Evolutionary conservation across 768 basidiomycete species (phyloP).

Genomic region (Tricholoma sp.): DNA sequence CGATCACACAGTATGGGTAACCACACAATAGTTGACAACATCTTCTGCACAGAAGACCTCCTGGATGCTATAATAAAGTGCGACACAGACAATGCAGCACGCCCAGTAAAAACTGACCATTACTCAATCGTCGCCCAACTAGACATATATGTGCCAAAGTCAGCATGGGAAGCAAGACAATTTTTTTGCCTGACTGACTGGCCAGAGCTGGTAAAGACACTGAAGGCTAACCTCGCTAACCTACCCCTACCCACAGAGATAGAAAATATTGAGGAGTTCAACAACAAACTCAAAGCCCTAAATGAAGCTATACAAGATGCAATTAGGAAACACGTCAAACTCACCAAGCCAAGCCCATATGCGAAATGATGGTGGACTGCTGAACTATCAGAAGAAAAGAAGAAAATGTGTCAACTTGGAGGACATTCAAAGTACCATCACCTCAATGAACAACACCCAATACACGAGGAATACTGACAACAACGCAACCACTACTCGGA

Average conservation of each 20-base stretch:
- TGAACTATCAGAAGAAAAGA: no score
- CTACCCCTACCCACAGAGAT: not conserved
- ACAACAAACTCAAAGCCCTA: not conserved
- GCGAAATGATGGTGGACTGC: no score
- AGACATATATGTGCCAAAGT: not conserved
- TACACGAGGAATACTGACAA: not conserved
- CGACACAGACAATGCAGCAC: not conserved
- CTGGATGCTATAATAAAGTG: conserved; percentile 13
- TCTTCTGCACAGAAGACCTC: conserved; percentile 18
- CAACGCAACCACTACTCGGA: no score
- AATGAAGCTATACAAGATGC: not conserved
- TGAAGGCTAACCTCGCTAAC: not conserved
- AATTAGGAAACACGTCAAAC: no score
- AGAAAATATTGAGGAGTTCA: not conserved
- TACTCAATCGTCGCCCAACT: not conserved
- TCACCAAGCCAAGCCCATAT: no score
- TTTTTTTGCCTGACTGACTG: not conserved
- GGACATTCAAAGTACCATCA: no score
- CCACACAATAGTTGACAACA: conserved; percentile 26
- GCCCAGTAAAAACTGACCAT: not conserved
- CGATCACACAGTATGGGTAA: conserved; percentile 13
- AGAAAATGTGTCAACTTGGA: no score
- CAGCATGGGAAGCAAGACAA: not conserved
- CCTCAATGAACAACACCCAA: no score
- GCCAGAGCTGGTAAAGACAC: not conserved